Base-by-base conservation (phyloP, 805 yeast species). In the Wickerhamiella alocasiicola region DNA sequence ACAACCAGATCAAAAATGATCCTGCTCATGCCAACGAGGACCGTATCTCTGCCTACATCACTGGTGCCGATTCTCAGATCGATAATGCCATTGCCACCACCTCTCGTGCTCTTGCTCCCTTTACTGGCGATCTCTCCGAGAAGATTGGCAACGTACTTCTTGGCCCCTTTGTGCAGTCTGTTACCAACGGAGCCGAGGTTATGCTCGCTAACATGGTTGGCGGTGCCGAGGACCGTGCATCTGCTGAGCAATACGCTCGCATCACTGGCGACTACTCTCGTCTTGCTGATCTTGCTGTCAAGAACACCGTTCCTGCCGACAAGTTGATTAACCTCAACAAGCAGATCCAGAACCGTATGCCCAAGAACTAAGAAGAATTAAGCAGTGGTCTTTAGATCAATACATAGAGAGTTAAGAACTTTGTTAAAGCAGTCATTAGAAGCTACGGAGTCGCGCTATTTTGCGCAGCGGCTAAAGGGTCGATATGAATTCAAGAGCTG, bases 1-100 rank as follows among this genome's bases (percentile, higher is more conserved):
- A 40, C 47, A 30, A 32, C 30, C 50, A 45, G 45, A 38, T 49
- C 34, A 25, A 39, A 33, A 33, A 25, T 26, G 20, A 32, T 26
- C n/a, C 16, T 15, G 46, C 37, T 6, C 45, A 44, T 35, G 31
- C 45, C 24, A 36, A 31, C 27, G 45, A 45, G 19, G 45, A 42
- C 36, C 47, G 46, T 21, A 20, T 49, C 13, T 36, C 25, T 12
- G 49, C 50, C 31, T 49, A 18, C 46, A 48, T 56, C 28, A 52
- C 59, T 24, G 60, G 59, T n/a, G 49, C 57, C 20, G 61, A 55
- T 37, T 53, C 56, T 25, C 59, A 55, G 46, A 53, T 51, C 36
- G 59, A 56, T 42, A 54, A 53, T 38, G 50, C 52, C 33, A 41
- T 52, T 26, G 57, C 49, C 7, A 44, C 49, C 23, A 42, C 42